Evolutionary conservation across 148 eudicot genomes (phyloP).

Genomic region (Selenicereus undatus): DNA sequence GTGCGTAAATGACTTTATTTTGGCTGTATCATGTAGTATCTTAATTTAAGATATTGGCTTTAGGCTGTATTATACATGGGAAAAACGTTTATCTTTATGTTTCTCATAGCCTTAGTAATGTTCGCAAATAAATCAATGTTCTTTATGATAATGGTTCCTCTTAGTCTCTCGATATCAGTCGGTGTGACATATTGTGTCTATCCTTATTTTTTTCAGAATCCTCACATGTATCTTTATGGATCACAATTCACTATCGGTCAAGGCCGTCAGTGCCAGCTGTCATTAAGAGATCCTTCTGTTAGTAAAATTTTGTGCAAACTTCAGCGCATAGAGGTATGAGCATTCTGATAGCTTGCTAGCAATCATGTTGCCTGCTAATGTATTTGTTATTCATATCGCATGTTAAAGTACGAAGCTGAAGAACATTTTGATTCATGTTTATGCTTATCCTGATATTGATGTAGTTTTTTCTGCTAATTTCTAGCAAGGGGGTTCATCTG

Average conservation of each 20-base stretch:
- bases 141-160: no score
- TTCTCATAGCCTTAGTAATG: background rate
- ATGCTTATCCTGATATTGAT: background rate
- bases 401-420: background rate
- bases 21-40: no score
- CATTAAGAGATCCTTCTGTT: slow-evolving; percentile 55
- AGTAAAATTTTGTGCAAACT: slow-evolving; percentile 72
- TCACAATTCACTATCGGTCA: slow-evolving; percentile 76
- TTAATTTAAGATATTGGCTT: background rate
- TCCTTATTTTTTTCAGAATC: slow-evolving; percentile 42
- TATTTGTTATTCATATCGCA: background rate
- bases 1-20: background rate
- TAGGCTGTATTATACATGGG: background rate
- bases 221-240: slow-evolving; percentile 46
- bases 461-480: background rate
- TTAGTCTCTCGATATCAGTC: background rate
- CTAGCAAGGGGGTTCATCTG: slow-evolving; percentile 47
- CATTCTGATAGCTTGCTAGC: background rate
- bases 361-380: background rate
- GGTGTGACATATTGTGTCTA: background rate
- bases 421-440: background rate
- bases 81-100: no score
- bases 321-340: slow-evolving; percentile 61
- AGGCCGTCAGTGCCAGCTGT: slow-evolving; percentile 72
- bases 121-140: background rate